Percentiles rank a stretch among this genome's conserved stretches.
phyloP scores from a whole-genome alignment of 2,329 filamentous ascomycete genomes.

The Coccinonectria pachysandricola region DNA sequence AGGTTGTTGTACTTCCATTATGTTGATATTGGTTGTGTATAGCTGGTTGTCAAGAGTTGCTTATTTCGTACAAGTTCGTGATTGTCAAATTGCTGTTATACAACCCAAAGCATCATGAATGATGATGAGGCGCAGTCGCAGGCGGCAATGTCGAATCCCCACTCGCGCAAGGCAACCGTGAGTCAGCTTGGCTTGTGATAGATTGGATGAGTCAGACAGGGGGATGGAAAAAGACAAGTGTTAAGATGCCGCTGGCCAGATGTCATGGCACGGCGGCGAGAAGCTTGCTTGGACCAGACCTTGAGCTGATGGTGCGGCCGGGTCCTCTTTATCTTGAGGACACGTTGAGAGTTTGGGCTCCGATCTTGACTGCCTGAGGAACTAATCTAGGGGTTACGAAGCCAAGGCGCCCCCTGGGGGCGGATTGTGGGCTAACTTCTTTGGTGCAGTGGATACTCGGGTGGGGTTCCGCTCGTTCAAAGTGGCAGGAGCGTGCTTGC shows the following conservation, averaged over 20 bases:
- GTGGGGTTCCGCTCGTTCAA: too few relatives aligned
- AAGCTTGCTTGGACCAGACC: slow-evolving; percentile 5
- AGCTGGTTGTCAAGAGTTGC: too few relatives aligned
- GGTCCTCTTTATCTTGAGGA: slow-evolving; percentile 27
- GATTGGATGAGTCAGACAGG: slow-evolving; percentile 17
- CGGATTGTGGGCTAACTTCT: not conserved
- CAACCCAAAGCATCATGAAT: too few relatives aligned
- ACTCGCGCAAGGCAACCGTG: slow-evolving; percentile 13
- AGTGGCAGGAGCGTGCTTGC: too few relatives aligned
- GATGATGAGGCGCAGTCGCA: slow-evolving; percentile 6
- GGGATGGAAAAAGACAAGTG: too few relatives aligned
- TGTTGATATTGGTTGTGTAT: slow-evolving; percentile 11
- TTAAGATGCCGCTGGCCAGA: too few relatives aligned
- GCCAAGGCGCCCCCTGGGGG: not conserved
- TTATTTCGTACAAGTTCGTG: too few relatives aligned
- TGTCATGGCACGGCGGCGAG: not conserved
- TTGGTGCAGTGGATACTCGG: too few relatives aligned
- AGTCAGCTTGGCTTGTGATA: slow-evolving; percentile 14
- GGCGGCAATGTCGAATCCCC: too few relatives aligned
- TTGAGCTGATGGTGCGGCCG: slow-evolving; percentile 12
- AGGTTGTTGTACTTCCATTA: slow-evolving; percentile 32
- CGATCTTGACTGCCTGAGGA: slow-evolving; percentile 21
- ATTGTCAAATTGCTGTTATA: too few relatives aligned
- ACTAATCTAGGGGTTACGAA: slow-evolving; percentile 11
- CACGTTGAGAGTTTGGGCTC: slow-evolving; percentile 18